phyloP scores from a whole-genome alignment of 108 stramenopile species.

The Pseudonitzschia delicatissima region DNA sequence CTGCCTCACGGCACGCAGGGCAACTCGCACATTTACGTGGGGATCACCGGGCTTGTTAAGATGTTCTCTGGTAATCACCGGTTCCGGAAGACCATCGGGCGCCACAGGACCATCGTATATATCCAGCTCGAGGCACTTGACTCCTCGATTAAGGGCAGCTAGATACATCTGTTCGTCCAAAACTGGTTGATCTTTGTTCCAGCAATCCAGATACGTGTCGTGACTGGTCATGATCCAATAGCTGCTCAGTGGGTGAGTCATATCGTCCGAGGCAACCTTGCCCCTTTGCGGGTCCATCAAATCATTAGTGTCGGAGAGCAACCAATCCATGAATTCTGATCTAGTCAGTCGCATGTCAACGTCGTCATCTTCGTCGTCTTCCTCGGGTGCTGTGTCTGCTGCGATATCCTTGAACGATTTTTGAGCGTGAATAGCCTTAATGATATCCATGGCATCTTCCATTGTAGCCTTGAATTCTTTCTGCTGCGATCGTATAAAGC shows the following conservation, averaged over 20 bases:
- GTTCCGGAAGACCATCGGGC: slow-evolving; percentile 15
- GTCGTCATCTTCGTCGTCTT: slow-evolving; percentile 22
- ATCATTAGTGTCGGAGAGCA: slow-evolving; percentile 67
- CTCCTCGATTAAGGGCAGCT: slow-evolving; percentile 67
- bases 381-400: neutral
- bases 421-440: slow-evolving; percentile 50
- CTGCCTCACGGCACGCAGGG: slow-evolving; percentile 42
- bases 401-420: slow-evolving; percentile 10
- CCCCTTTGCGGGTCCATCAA: slow-evolving; percentile 53
- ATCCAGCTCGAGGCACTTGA: slow-evolving; percentile 89
- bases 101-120: slow-evolving; percentile 76
- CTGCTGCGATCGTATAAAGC: slow-evolving; percentile 61
- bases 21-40: slow-evolving; percentile 35
- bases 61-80: slow-evolving; percentile 40
- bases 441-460: slow-evolving; percentile 54
- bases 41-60: slow-evolving; percentile 15
- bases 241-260: slow-evolving; percentile 82
- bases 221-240: slow-evolving; percentile 93
- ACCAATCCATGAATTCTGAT: slow-evolving; percentile 48
- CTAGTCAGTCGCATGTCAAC: slow-evolving; percentile 51
- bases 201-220: slow-evolving; percentile 79
- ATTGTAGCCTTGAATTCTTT: slow-evolving; percentile 47
- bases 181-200: slow-evolving; percentile 12
- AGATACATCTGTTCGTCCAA: slow-evolving; percentile 59
- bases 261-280: slow-evolving; percentile 51